These are phyloP conservation scores for Aphanomyces euteiches DNA, from an alignment of 352 stramenopile species.

Conservation along the genomic window DNA sequence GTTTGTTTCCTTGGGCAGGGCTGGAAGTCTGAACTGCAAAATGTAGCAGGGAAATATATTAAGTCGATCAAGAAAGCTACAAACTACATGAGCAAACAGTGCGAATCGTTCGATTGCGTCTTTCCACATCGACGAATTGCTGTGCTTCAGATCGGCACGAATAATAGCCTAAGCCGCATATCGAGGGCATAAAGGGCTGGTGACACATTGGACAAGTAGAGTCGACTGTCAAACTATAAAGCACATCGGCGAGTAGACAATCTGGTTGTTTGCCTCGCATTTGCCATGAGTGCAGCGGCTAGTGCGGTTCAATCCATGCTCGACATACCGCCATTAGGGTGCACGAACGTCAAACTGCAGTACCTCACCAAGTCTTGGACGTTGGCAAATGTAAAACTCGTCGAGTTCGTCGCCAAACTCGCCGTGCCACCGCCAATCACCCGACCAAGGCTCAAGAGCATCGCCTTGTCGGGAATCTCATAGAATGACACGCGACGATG, in stretches of 20 bases:
- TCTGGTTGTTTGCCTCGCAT: not conserved
- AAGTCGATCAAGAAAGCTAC: too few species aligned
- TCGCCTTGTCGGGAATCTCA: conserved; percentile 1
- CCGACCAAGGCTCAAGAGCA: not conserved
- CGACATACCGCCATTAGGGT: not conserved
- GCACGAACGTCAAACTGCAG: not conserved
- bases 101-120: too few species aligned
- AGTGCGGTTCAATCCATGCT: conserved; percentile 6
- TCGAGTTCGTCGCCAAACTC: not conserved
- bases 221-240: not conserved
- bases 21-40: too few species aligned
- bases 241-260: not conserved
- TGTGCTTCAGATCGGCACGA: not conserved
- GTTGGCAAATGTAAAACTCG: not conserved
- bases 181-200: not conserved
- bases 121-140: too few species aligned
- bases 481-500: not conserved
- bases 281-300: not conserved
- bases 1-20: too few species aligned
- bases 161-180: conserved; percentile 26
- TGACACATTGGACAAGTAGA: not conserved
- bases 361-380: not conserved
- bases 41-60: too few species aligned
- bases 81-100: too few species aligned
- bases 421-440: not conserved